Base-by-base conservation (phyloP, 2,329 filamentous ascomycete species). In the Paecilomyces sp. region DNA sequence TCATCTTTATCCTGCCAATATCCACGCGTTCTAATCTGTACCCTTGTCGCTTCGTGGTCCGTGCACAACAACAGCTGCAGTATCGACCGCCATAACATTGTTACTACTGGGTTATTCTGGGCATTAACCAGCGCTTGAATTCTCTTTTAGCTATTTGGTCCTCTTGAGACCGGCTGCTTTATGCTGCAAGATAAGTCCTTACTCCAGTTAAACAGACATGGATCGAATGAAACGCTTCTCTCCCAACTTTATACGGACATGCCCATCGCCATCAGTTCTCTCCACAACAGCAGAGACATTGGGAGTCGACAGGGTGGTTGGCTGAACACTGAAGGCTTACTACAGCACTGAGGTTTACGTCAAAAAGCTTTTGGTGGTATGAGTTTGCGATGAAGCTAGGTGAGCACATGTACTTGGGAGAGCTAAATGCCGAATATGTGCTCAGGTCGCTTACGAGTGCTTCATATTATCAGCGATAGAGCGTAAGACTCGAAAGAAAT, bases 291-390 rank as follows among this genome's bases (percentile, higher is more conserved):
- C 22, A 22, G 22, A 22, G 22, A 22, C 22, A 22, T 22, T 78
- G 72, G 75, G 74, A 77, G 57, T 72, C 66, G 54, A 64, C 72
- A 47, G 72, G 73, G 6, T 77, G 72, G 72, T 75, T 73, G 62
- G 74, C 73, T n/a, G 70, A 65, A 41, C 77, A 77, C 63, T 77
- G 70, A 73, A 73, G 76, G 61, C 77, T 72, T 59, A 65, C 70
- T 24, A 68, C 63, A 59, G 70, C 74, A 33, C 62, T 73, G 36
- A 15, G 13, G 15, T 5, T 41, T 6, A 41, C 13, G 12, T n/a
- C 36, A n/a, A 15, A 41, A 15, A n/a, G n/a, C 13, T n/a, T 41
- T 41, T 41, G 36, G 13, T n/a, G 12, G 36, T 41, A 41, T 41
- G 5, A 15, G 6, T 41, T 41, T 15, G 36, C 6, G 13, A 6